Evolutionary conservation across 345 rosid species (phyloP), one percentile per base, ranked within the genome.

Genomic region (Kandelia obovata): DNA sequence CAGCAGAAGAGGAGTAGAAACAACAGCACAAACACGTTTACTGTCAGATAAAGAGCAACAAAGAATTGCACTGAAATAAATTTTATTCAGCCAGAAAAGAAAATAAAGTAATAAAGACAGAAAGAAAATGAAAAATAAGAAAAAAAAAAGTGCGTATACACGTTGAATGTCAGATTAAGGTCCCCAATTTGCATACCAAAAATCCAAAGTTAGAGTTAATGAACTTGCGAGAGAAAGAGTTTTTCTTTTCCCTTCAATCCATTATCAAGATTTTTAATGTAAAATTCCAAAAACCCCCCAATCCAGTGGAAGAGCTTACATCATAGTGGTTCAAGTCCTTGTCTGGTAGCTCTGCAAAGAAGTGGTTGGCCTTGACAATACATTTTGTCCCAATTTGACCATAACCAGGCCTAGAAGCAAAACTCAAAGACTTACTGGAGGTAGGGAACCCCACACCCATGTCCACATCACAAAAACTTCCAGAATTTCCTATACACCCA

Each of bases 351-450:
- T 90, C 91, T 34, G 98, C 87, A 27, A 96, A 83, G 84, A 96
- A 96, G 82, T 96, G 99, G 82, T 96, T 96, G 70, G 97, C 99
- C 84, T 96, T 96, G 30, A 96, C 98, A 47, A 96, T 87, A 77
- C 99, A 96, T 78, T 79, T 89, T 60, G 92, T 90, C 79, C 99
- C 99, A 71, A 84, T 79, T 61, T 82, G 83, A 47, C 99, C 99
- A 81, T 63, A 92, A 46, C 98, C 98, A 74, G 99, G 98, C 72
- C 98, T 85, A 0, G 79, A 84, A 34, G 94, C 91, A 79, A 90
- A 89, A 82, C 78, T 88, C 27, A 86, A 71, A 65, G 87, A 85
- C 87, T 86, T 92, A 80, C 93, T 85, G 28, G 90, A 88, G 75
- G 77, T 73, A 66, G 90, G 85, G 65, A 83, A 83, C 32, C 76